phyloP scores from a whole-genome alignment of 306 rosid genomes.

The cucumber (Cucumis sativus) region DNA sequence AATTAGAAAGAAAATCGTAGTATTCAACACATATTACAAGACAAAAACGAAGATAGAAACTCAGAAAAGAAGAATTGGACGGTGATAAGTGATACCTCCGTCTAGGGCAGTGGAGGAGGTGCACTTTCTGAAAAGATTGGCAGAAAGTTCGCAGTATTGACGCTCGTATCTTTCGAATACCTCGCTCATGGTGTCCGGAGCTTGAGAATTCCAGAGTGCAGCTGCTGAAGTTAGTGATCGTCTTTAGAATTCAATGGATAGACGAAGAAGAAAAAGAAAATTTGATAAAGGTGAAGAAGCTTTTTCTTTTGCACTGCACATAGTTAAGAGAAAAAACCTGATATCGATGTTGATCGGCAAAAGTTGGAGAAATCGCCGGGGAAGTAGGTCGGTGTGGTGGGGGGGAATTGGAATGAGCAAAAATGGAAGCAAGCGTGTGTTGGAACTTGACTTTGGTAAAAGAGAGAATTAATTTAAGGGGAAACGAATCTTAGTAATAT shows the following conservation, averaged over 20 bases:
- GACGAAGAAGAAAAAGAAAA: not conserved
- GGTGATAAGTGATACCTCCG: constrained; percentile 63
- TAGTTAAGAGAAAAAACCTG: not conserved
- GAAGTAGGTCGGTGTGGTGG: not conserved
- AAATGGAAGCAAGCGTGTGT: not conserved
- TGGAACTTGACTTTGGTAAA: not conserved
- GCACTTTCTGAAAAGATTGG: constrained; percentile 61
- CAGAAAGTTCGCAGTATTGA: constrained; percentile 74
- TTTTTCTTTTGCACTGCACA: not conserved
- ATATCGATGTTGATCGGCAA: not conserved
- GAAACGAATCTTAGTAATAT: too few species aligned
- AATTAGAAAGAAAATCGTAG: not conserved
- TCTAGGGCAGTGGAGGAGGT: constrained; percentile 47
- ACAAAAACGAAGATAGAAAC: not conserved
- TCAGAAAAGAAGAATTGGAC: not conserved
- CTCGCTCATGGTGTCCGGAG: constrained; percentile 46
- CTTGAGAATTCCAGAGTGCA: constrained; percentile 11
- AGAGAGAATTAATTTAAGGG: not conserved
- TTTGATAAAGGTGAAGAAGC: not conserved
- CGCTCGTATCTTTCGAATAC: constrained; percentile 86
- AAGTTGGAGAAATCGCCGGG: not conserved
- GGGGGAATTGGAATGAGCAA: not conserved
- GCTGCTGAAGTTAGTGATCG: not conserved
- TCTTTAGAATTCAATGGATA: too few species aligned
- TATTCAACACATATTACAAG: not conserved